These are phyloP conservation scores for Scutellaria baicalensis DNA, from an alignment of 257 asterid genomes.

Conservation along the genomic window DNA sequence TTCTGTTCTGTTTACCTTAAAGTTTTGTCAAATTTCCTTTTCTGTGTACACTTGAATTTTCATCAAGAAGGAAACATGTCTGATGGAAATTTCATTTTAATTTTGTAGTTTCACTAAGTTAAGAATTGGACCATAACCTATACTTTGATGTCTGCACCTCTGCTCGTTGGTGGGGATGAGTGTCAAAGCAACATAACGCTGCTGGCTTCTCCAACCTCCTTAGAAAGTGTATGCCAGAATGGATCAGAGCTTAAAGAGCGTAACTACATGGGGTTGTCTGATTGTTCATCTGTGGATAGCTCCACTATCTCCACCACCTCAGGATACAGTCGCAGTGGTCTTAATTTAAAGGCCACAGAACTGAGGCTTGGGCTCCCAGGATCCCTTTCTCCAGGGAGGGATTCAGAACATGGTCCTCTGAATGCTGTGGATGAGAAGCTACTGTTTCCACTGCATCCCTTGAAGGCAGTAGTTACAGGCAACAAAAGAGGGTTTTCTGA, in stretches of 20 bases:
- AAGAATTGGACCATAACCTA: slow-evolving; percentile 4
- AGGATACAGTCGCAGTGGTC: slow-evolving; percentile 28
- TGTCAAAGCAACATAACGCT: slow-evolving; percentile 39
- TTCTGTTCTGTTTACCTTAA: background rate
- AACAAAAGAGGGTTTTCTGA: slow-evolving; percentile 76
- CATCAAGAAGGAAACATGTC: background rate
- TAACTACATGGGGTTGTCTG: slow-evolving; percentile 66
- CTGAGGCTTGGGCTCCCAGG: slow-evolving; percentile 72
- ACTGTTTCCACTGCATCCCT: slow-evolving; percentile 54
- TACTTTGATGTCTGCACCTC: slow-evolving; percentile 50
- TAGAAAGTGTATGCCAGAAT: slow-evolving; percentile 36
- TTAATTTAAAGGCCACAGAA: slow-evolving; percentile 65
- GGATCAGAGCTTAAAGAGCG: slow-evolving; percentile 45
- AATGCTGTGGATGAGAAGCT: slow-evolving; percentile 51
- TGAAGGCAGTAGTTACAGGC: slow-evolving; percentile 42
- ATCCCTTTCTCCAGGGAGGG: slow-evolving; percentile 48
- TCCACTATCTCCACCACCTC: slow-evolving; percentile 40
- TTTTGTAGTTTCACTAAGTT: slow-evolving; percentile 9
- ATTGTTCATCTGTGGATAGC: slow-evolving; percentile 65
- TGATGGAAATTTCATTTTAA: slow-evolving; percentile 1
- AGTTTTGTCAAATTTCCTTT: background rate
- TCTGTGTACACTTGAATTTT: background rate
- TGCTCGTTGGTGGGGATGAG: slow-evolving; percentile 38
- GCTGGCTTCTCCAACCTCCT: slow-evolving; percentile 43
- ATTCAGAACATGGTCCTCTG: slow-evolving; percentile 22